phyloP scores from a whole-genome alignment of 768 basidiomycete genomes.

The Panellus pusillus region DNA sequence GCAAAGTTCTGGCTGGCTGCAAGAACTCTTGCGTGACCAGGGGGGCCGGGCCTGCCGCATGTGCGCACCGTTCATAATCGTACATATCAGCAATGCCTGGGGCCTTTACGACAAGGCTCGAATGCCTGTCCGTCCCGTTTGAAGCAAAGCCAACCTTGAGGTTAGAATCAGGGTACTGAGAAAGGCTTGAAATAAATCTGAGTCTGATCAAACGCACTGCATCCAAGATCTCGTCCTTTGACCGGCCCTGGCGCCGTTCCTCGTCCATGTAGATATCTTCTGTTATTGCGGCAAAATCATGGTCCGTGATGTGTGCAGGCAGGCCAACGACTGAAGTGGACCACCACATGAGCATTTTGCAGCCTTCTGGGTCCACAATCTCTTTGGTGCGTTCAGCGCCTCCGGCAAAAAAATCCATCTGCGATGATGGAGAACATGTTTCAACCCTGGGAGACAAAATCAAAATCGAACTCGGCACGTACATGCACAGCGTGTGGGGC shows the following conservation, averaged over 20 bases:
- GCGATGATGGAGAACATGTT: background rate
- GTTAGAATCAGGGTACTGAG: no score
- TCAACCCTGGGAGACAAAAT: no score
- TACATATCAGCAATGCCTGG: no score
- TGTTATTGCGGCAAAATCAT: constrained; percentile 1
- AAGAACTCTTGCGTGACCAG: constrained; percentile 3
- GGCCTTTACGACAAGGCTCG: background rate
- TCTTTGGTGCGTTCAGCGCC: constrained; percentile 5
- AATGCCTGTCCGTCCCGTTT: constrained; percentile 9
- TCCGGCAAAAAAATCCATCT: constrained; percentile 9
- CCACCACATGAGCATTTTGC: constrained; percentile 10
- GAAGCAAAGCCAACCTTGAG: background rate
- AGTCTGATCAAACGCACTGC: no score
- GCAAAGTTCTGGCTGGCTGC: no score
- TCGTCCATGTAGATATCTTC: constrained; percentile 6
- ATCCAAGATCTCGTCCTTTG: no score
- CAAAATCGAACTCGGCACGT: background rate
- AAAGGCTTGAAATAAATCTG: no score
- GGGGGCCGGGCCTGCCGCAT: no score
- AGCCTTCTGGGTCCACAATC: constrained; percentile 1
- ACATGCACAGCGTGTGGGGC: constrained; percentile 7
- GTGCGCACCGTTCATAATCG: constrained; percentile 10
- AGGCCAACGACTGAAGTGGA: background rate
- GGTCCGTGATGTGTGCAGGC: background rate
- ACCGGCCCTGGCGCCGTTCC: no score